phyloP scores from a whole-genome alignment of 352 stramenopile genomes.

The Phytophthora citricola region DNA sequence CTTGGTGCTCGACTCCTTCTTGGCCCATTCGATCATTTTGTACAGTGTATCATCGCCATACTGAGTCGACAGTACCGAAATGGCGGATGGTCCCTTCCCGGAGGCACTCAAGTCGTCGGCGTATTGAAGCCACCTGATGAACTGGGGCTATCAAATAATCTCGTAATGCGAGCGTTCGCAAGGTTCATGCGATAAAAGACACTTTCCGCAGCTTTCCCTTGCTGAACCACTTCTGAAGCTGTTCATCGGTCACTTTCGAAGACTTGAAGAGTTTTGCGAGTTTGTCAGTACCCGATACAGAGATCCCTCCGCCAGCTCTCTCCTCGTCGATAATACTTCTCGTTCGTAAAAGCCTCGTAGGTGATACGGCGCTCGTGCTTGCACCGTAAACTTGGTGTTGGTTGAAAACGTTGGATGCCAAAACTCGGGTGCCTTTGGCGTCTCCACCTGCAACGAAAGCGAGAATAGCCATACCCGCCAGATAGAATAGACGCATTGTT shows the following conservation, averaged over 20 bases:
- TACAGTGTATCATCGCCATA: slow-evolving; percentile 1
- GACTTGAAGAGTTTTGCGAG: not conserved
- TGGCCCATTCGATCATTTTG: not conserved
- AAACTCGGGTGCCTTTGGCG: not conserved
- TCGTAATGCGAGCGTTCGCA: not conserved
- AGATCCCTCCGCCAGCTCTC: not conserved
- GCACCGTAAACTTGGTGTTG: not conserved
- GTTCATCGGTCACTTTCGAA: not conserved
- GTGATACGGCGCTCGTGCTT: not conserved
- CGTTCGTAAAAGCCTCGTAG: not conserved
- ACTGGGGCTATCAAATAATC: not conserved
- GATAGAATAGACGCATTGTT: not conserved
- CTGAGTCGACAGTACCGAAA: not conserved
- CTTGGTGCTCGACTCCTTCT: not conserved
- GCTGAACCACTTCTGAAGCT: slow-evolving; percentile 2
- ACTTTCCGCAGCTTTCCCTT: not conserved
- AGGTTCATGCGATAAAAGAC: slow-evolving; percentile 4
- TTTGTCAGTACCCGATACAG: not conserved
- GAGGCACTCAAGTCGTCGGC: slow-evolving; percentile 4
- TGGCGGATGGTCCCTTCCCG: not conserved
- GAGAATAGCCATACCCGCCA: not conserved
- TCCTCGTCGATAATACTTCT: not conserved
- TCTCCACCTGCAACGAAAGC: not conserved
- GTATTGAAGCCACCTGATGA: not conserved
- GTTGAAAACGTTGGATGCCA: not conserved